Evolutionary conservation across 139 green algal genomes (phyloP), one percentile per base, ranked within the genome.

Genomic region (Zygnema circumcarinatum): DNA sequence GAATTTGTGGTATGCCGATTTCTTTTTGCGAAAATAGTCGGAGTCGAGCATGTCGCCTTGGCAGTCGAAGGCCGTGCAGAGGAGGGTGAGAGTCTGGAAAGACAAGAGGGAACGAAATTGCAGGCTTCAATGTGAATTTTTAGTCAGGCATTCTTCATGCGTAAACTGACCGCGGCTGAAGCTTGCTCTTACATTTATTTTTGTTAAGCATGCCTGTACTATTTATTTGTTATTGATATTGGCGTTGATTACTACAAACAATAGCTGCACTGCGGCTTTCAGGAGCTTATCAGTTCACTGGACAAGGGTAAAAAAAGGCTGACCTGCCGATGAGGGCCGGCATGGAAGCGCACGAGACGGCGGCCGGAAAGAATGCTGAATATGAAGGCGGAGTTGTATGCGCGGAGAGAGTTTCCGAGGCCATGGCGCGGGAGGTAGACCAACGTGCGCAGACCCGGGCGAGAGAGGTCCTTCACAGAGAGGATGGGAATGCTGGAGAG

Each of bases 331-430:
- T 81, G 74, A 38, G n/a, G 39, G n/a, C 31, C 74, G 31, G 39
- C 74, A 22, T 81, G 74, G 74, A 81, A 81, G 74, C 22, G 74
- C 0, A 81, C 2, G 32, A 81, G 74, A 40, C 74, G 74, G 74
- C 74, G 74, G 31, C 74, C 74, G 2, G 74, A 81, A 29, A 81
- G 2, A 29, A 29, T 29, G 2, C 39, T 32, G 74, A 53, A 81
- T n/a, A 81, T 40, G 32, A 81, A 81, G 20, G 74, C 74, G 22
- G 74, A 81, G 74, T 67, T 40, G 74, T 41, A 81, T 38, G 39
- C 74, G 74, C 74, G 74, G 1, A 81, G 74, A 29, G n/a, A 41
- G 74, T 81, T 81, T 20, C 74, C 74, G 74, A 81, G 74, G 7
- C 74, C 74, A 32, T 81, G 74, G 21, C 74, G 74, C 31, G 74